Percentiles rank a stretch among this genome's conserved stretches.
phyloP scores from a whole-genome alignment of 2,329 filamentous ascomycete species.

The Waltergamsia citrina region DNA sequence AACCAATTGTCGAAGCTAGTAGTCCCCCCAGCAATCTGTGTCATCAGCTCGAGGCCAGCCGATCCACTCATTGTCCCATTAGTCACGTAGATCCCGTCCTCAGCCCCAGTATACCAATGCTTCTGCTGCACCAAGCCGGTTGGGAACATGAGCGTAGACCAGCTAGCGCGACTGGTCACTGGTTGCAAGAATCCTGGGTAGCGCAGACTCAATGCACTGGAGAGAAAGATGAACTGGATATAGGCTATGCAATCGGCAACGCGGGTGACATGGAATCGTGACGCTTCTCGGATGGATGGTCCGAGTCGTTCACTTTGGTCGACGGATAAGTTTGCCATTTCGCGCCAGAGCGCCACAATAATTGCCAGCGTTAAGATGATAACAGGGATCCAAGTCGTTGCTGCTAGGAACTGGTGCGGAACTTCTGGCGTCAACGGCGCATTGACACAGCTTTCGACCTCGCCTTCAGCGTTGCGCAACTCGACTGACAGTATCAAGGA shows the following conservation, averaged over 20 bases:
- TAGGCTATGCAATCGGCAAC: slow-evolving; percentile 57
- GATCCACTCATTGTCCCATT: slow-evolving; percentile 52
- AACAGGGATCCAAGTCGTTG: background rate
- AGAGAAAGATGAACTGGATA: slow-evolving; percentile 65
- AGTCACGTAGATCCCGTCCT: slow-evolving; percentile 53
- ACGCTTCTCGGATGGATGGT: background rate
- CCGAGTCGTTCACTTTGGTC: background rate
- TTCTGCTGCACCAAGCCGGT: slow-evolving; percentile 14
- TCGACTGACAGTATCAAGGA: background rate
- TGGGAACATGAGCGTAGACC: slow-evolving; percentile 57
- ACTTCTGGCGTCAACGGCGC: background rate
- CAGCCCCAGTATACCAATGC: slow-evolving; percentile 14
- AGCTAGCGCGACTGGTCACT: slow-evolving; percentile 54
- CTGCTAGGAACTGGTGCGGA: background rate
- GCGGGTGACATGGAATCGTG: slow-evolving; percentile 1
- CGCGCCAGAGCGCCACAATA: background rate
- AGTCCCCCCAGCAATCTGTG: slow-evolving; percentile 58
- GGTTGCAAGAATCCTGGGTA: slow-evolving; percentile 71
- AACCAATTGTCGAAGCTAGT: slow-evolving; percentile 55
- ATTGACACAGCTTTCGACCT: background rate
- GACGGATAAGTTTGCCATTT: background rate
- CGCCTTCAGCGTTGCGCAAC: background rate
- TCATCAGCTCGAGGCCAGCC: slow-evolving; percentile 53
- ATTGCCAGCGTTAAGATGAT: background rate
- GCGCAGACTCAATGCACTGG: slow-evolving; percentile 57